Conservation (phyloP, 192 early-diverging fungal species). For the Chytriomyces sp. region DNA sequence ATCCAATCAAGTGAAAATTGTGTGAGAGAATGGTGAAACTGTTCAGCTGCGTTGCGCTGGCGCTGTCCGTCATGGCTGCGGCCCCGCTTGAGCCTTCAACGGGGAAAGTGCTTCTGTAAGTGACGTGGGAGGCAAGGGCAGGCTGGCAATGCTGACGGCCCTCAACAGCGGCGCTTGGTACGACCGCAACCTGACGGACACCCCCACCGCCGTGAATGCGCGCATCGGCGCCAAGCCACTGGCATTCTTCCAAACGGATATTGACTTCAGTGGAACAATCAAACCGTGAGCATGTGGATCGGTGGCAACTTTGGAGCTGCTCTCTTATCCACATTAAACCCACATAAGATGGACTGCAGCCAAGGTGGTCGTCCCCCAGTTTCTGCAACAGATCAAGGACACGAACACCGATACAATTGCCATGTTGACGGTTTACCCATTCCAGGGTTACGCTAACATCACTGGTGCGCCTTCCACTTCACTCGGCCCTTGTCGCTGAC, state of each 20-base stretch:
- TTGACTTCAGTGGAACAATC: slow-evolving; percentile 27
- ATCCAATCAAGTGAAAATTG: no score
- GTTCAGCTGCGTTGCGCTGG: no score
- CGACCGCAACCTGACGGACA: slow-evolving; percentile 14
- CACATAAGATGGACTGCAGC: slow-evolving; percentile 18
- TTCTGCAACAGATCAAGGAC: slow-evolving; percentile 12
- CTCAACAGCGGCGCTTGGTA: slow-evolving; percentile 31
- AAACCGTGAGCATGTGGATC: slow-evolving; percentile 29
- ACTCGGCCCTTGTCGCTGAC: neutral
- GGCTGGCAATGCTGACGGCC: neutral
- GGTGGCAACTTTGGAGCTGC: neutral
- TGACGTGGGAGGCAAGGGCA: neutral
- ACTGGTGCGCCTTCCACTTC: neutral
- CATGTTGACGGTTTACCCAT: slow-evolving; percentile 22
- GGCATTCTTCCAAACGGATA: slow-evolving; percentile 28
- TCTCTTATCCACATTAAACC: neutral
- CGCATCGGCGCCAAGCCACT: slow-evolving; percentile 22
- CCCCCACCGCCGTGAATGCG: slow-evolving; percentile 15
- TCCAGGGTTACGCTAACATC: slow-evolving; percentile 24
- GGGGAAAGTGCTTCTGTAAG: slow-evolving; percentile 21
- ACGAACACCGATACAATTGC: slow-evolving; percentile 20
- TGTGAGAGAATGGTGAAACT: no score
- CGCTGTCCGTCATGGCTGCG: neutral
- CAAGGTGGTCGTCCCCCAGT: neutral
- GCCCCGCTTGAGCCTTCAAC: slow-evolving; percentile 16